Evolutionary conservation across 2,329 filamentous ascomycete genomes (phyloP).

Genomic region (Helminthosporium solani): DNA sequence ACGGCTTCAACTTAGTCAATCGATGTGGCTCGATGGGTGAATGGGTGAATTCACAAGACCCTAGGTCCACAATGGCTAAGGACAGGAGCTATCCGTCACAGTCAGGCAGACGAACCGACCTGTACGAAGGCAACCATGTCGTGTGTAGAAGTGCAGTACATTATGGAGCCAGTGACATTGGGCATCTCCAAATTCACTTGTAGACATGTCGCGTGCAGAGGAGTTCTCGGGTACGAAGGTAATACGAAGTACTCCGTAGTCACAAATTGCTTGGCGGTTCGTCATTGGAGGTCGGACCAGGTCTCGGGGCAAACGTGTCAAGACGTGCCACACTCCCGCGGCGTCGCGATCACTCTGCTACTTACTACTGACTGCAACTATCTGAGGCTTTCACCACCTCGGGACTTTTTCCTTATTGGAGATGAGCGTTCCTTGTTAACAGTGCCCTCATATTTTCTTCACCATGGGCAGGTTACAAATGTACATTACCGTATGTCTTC

Average conservation of each 20-base stretch:
- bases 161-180: no score
- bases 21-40: no score
- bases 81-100: no score
- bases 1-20: background rate
- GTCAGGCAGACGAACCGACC: no score
- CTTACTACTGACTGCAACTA: constrained; percentile 12
- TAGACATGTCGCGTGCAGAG: no score
- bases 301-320: constrained; percentile 11
- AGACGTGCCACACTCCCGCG: constrained; percentile 9
- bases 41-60: no score
- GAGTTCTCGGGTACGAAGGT: no score
- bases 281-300: constrained; percentile 5
- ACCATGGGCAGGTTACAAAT: constrained; percentile 37
- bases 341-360: constrained; percentile 1
- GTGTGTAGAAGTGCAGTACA: no score
- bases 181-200: no score
- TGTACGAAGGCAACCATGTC: no score
- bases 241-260: no score
- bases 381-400: constrained; percentile 10
- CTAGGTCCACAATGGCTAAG: no score
- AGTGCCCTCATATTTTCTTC: constrained; percentile 1
- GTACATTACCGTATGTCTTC: constrained; percentile 38
- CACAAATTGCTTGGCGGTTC: constrained; percentile 10
- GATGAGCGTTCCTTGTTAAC: constrained; percentile 8
- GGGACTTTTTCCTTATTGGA: constrained; percentile 12